Evolutionary conservation across 2,329 filamentous ascomycete genomes (phyloP), one percentile per base, ranked within the genome.

Genomic region (Paracamarosporium sp.): DNA sequence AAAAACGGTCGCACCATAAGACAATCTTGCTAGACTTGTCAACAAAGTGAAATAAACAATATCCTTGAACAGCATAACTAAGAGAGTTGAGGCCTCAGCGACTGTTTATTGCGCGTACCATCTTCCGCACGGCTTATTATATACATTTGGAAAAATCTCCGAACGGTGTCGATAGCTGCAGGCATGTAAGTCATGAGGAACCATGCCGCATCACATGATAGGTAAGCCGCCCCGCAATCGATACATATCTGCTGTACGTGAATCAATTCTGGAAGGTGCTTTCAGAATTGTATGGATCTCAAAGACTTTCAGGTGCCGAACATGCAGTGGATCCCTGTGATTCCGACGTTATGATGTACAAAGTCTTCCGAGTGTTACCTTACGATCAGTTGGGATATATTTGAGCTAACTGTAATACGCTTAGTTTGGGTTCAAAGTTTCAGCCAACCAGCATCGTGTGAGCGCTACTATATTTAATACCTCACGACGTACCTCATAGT

Each of bases 191-290:
- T 33, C 48, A 22, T 51, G 48, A 24, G 48, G 12, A 51, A 13
- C 17, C 48, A 51, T 20, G 36, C 27, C 36, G 35, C 35, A 51
- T 41, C 48, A 51, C 48, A 43, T 51, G 48, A 17, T n/a, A 31
- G 40, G 36, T 41, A 51, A 51, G 48, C 48, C 25, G n/a, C 48
- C 31, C 48, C 36, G 36, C 36, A 43, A 41, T 50, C 35, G 48
- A 51, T 51, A 38, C 25, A 51, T 41, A n/a, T 51, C 33, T 31
- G 9, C 17, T 41, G 36, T 31, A 8, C 25, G 25, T 7, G n/a
- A 22, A 30, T 41, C 36, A 7, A 22, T 51, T 41, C 7, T 7
- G 48, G 48, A 51, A 51, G 48, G 48, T 41, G 25, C 11, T 12
- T 41, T 17, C n/a, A 41, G 17, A 4, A 28, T 22, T 40, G 36